A percentile compares a stretch with the other conserved stretches of the same genome.
Evolutionary conservation across 306 rosid species (phyloP).

Genomic region (Lablab purpureus): DNA sequence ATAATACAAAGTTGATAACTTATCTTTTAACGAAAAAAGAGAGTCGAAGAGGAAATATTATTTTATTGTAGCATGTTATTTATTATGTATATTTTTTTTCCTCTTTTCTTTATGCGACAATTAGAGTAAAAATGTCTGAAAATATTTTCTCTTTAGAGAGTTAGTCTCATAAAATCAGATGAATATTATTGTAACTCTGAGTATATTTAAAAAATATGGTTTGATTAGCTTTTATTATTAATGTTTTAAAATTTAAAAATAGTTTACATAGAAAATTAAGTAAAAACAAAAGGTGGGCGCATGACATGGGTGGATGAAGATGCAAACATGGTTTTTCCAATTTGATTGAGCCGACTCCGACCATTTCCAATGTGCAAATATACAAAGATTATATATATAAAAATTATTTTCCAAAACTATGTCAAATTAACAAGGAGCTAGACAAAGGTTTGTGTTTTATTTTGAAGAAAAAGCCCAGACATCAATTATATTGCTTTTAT

Average conservation of each 20-base stretch:
- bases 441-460: no score
- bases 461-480: no score
- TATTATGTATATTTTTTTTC: neutral
- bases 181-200: no score
- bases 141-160: neutral
- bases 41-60: neutral
- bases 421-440: no score
- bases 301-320: neutral
- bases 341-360: neutral
- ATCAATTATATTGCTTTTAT: no score
- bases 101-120: no score
- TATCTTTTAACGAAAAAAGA: neutral
- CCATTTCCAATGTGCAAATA: neutral
- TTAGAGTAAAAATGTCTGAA: neutral
- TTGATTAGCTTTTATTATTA: no score
- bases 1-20: neutral
- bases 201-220: no score
- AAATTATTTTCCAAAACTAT: no score
- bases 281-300: neutral
- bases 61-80: neutral
- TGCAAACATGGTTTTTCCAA: neutral
- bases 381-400: neutral
- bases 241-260: no score
- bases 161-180: no score
- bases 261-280: no score